Percentiles rank a stretch among this genome's conserved stretches.
Conservation (phyloP, 2,329 filamentous ascomycete species). For the Fulvia fulva region DNA sequence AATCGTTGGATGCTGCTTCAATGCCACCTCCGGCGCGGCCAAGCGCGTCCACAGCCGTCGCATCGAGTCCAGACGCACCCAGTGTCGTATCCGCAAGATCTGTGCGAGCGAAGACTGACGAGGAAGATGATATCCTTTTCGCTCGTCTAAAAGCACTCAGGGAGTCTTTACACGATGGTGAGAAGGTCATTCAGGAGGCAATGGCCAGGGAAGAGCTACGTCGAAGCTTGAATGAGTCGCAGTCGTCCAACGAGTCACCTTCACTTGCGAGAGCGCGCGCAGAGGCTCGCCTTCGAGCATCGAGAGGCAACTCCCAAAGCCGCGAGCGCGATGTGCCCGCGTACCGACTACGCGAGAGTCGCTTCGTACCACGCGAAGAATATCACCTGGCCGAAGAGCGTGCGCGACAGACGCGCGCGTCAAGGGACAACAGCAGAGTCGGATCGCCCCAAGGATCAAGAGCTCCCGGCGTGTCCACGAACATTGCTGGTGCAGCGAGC, state of each 20-base stretch:
- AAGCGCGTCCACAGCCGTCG: not conserved
- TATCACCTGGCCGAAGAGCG: conserved; percentile 34
- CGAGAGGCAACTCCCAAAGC: conserved; percentile 8
- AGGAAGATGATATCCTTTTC: conserved; percentile 34
- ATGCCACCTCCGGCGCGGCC: conserved; percentile 14
- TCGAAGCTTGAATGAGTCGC: conserved; percentile 23
- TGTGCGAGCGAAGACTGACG: conserved; percentile 19
- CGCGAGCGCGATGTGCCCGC: conserved; percentile 30
- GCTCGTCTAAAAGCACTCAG: conserved; percentile 31
- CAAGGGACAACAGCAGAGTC: conserved; percentile 18
- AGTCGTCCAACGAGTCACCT: conserved; percentile 29
- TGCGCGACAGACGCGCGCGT: conserved; percentile 28
- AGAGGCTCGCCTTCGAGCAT: conserved; percentile 30
- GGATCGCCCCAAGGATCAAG: conserved; percentile 13
- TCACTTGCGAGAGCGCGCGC: conserved; percentile 31
- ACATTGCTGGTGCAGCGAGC: not conserved
- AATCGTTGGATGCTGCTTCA: conserved; percentile 14
- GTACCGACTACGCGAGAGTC: conserved; percentile 35
- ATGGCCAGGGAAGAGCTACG: conserved; percentile 20
- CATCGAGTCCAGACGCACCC: not conserved
- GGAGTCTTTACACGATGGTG: conserved; percentile 26
- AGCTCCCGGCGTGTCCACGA: not conserved
- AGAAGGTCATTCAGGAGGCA: conserved; percentile 14
- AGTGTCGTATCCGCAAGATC: conserved; percentile 7
- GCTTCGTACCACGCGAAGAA: conserved; percentile 35